Conservation (phyloP, 73 alveolate species). For the Urostyla sp. region DNA sequence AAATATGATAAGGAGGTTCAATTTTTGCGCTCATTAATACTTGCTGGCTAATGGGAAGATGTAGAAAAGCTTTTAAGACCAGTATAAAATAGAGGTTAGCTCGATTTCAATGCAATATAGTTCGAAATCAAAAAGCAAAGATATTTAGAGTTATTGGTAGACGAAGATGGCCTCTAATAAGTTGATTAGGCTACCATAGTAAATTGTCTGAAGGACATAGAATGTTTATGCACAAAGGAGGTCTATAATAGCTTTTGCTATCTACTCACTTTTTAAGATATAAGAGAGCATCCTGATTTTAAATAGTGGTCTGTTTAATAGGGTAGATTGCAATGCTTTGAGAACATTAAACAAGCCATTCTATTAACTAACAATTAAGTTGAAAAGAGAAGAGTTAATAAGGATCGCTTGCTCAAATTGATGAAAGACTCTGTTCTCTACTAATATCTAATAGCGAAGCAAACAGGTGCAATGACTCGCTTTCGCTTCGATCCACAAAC, state of each 20-base stretch:
- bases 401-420: constrained; percentile 32
- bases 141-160: constrained; percentile 88
- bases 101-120: constrained; percentile 78
- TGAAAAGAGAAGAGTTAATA: constrained; percentile 30
- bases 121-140: constrained; percentile 91
- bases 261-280: constrained; percentile 67
- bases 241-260: constrained; percentile 80
- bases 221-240: constrained; percentile 71
- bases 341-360: constrained; percentile 31
- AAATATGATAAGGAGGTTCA: constrained; percentile 88
- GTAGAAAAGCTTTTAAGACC: constrained; percentile 90
- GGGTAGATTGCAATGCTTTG: constrained; percentile 85
- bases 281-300: constrained; percentile 83
- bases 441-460: constrained; percentile 47
- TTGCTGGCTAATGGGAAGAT: constrained; percentile 93
- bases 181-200: constrained; percentile 66
- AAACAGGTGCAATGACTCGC: constrained; percentile 8
- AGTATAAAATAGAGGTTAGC: constrained; percentile 73
- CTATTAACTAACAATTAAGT: not conserved
- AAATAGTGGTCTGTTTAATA: constrained; percentile 73
- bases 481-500: constrained; percentile 34
- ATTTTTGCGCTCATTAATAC: constrained; percentile 85
- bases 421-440: constrained; percentile 52
- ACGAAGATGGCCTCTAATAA: constrained; percentile 2
- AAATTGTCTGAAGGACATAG: constrained; percentile 70